phyloP scores from a whole-genome alignment of 2,329 filamentous ascomycete genomes.

The Botryosphaeria dothidea region DNA sequence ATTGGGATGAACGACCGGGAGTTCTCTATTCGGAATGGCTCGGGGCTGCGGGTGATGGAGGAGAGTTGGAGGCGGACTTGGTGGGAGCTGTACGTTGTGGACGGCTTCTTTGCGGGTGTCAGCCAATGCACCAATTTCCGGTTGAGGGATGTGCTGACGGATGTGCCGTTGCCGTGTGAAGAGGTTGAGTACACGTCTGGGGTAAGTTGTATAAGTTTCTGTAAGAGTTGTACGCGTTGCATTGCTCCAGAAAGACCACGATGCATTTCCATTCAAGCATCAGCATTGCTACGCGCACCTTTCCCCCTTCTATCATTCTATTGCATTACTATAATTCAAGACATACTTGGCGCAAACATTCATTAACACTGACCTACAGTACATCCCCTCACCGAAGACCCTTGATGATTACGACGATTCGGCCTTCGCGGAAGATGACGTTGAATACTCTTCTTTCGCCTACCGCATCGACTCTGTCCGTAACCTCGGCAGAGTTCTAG shows the following conservation, averaged over 20 bases:
- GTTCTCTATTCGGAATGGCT: conserved; percentile 66
- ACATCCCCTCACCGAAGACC: conserved; percentile 45
- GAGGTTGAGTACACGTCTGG: conserved; percentile 65
- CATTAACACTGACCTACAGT: conserved; percentile 23
- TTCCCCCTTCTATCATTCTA: no score
- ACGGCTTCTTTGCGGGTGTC: conserved; percentile 81
- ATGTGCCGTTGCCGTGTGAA: conserved; percentile 78
- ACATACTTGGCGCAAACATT: no score
- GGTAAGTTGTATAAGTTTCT: conserved; percentile 27
- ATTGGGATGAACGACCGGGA: conserved; percentile 72
- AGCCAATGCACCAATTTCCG: conserved; percentile 70
- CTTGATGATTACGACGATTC: conserved; percentile 76
- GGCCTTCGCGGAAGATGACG: conserved; percentile 70
- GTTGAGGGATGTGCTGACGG: conserved; percentile 66
- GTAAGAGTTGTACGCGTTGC: no score
- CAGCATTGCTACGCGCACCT: no score
- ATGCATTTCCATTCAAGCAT: not conserved
- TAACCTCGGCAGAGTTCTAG: conserved; percentile 75
- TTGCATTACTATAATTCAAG: no score
- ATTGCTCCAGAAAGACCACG: no score
- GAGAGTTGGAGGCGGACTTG: conserved; percentile 87
- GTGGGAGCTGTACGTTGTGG: conserved; percentile 84
- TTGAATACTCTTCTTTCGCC: conserved; percentile 78
- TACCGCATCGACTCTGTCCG: conserved; percentile 81
- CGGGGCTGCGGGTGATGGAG: conserved; percentile 67